Percentiles rank a stretch among this genome's conserved stretches.
Evolutionary conservation across 495 filamentous ascomycete species (phyloP).

Genomic region (Elaphomyces granulatus): DNA sequence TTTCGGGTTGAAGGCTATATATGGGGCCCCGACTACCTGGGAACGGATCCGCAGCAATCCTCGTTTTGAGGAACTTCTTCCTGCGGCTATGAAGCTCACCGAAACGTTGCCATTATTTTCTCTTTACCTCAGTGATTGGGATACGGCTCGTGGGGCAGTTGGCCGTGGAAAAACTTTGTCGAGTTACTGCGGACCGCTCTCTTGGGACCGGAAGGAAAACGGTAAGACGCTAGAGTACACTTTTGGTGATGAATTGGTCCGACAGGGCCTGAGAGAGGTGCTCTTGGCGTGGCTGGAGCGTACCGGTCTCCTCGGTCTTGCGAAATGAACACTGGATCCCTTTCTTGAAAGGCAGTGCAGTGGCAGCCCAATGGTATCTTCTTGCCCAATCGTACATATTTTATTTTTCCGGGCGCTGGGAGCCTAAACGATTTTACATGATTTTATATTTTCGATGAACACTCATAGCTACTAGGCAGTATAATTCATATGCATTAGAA

Average conservation of each 20-base stretch:
- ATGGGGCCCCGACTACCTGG: conserved; percentile 9
- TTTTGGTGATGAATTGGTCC: conserved; percentile 14
- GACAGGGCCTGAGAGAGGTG: conserved; percentile 12
- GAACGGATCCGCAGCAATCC: conserved; percentile 7
- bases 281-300: conserved; percentile 12
- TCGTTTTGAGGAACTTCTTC: conserved; percentile 6
- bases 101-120: not conserved
- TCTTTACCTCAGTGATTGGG: not conserved
- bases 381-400: too few relatives aligned
- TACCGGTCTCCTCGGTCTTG: conserved; percentile 7
- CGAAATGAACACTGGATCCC: too few relatives aligned
- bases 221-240: conserved; percentile 4
- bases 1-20: conserved; percentile 9
- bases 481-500: too few relatives aligned
- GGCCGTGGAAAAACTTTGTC: conserved; percentile 4
- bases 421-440: too few relatives aligned
- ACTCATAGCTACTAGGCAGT: too few relatives aligned
- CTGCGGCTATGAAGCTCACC: conserved; percentile 1
- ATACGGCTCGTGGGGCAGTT: conserved; percentile 5
- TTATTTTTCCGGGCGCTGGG: too few relatives aligned
- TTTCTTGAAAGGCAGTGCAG: conserved; percentile 3
- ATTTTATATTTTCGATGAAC: too few relatives aligned
- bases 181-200: conserved; percentile 4
- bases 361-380: too few relatives aligned
- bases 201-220: conserved; percentile 2